Evolutionary conservation across 768 basidiomycete genomes (phyloP), one percentile per base, ranked within the genome.

Genomic region (Lepiota brunneoincarnata): DNA sequence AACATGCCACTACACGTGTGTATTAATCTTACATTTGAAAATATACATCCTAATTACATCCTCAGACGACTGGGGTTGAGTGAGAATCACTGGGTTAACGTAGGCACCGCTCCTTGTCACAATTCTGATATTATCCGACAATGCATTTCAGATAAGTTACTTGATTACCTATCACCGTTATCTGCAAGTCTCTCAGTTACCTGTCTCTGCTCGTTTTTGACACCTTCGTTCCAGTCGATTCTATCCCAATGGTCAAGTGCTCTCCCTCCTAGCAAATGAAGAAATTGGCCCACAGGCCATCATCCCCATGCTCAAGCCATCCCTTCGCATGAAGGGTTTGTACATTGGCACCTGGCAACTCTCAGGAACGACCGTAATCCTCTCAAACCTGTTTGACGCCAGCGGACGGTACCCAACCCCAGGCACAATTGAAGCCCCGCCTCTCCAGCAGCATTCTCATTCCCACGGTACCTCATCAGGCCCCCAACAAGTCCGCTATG

Each of bases 151-250:
- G 91, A 75, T 91, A 55, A 89, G 73, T 64, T 92, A 96, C 63
- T 76, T 94, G 54, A 82, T 97, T 63, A 95, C 92, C 4, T 97
- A 96, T 68, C 91, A 95, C 63, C 90, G 94, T 28, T 96, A 92
- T 68, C 77, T 97, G 85, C 90, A 59, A 68, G 87, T n/a, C 17
- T 3, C 41, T 26, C 20, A 4, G 23, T 26, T 26, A 34, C n/a
- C n/a, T 18, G 23, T 46, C n/a, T 36, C 11, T 49, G 18, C 1
- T 17, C 12, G 37, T 28, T 41, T 45, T 56, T 40, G 5, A 17
- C 26, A 23, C 59, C 17, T 39, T 15, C 44, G 11, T 51, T 26
- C 1, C 61, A 92, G 90, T 41, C 91, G 94, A 23, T 96, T 96
- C 74, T 88, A 88, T 60, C 86, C 91, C 0, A 82, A 91, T 58